Conservation (phyloP, 2,329 filamentous ascomycete species). For the Fusarium paranaense region DNA sequence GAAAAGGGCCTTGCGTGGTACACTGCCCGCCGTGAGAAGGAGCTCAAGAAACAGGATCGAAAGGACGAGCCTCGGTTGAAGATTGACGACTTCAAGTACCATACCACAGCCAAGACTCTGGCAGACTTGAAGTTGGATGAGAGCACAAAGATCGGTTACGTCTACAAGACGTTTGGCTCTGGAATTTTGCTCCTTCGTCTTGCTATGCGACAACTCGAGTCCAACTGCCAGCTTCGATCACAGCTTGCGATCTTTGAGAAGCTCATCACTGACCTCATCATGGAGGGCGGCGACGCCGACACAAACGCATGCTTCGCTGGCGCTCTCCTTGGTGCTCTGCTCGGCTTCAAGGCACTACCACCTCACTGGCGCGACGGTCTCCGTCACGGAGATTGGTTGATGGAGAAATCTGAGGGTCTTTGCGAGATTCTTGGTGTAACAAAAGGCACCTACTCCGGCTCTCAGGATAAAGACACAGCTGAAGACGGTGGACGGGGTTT, state of each 20-base stretch:
- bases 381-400: constrained; percentile 57
- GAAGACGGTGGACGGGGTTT: constrained; percentile 56
- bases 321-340: constrained; percentile 59
- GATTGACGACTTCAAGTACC: constrained; percentile 53
- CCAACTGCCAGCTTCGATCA: constrained; percentile 23
- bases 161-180: constrained; percentile 64
- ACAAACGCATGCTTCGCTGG: constrained; percentile 66
- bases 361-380: constrained; percentile 62
- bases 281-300: constrained; percentile 65
- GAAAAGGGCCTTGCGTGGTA: constrained; percentile 56
- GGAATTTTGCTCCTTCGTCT: constrained; percentile 58
- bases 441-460: constrained; percentile 48
- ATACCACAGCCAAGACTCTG: constrained; percentile 53
- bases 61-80: constrained; percentile 52
- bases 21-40: constrained; percentile 23
- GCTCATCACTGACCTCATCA: constrained; percentile 60
- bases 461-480: constrained; percentile 54
- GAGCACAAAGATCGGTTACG: constrained; percentile 60
- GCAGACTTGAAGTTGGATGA: constrained; percentile 59
- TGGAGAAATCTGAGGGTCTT: constrained; percentile 56
- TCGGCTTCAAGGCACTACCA: constrained; percentile 60
- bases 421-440: constrained; percentile 53
- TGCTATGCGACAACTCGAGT: constrained; percentile 52
- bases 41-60: constrained; percentile 38
- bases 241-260: constrained; percentile 55